Percentiles rank a stretch among this genome's conserved stretches.
These are phyloP conservation scores for Allium sativum DNA, from an alignment of 106 monocot species.

Conservation along the genomic window DNA sequence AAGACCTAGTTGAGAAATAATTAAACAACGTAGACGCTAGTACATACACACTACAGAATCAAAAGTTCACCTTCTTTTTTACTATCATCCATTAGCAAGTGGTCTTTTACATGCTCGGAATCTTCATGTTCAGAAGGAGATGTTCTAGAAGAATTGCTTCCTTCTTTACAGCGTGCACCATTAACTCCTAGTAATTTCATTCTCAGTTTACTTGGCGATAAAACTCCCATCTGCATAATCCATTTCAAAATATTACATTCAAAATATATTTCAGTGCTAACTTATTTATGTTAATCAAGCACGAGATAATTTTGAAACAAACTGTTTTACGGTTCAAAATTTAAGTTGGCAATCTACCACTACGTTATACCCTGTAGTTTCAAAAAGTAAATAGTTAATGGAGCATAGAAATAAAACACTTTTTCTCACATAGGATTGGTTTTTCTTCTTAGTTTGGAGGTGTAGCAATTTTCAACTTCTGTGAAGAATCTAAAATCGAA, in stretches of 20 bases:
- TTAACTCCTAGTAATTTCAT: constrained; percentile 83
- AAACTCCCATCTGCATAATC: constrained; percentile 44
- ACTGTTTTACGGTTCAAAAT: no score
- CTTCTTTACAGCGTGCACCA: constrained; percentile 17
- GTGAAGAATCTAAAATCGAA: no score
- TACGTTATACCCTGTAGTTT: no score
- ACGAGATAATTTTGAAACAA: neutral
- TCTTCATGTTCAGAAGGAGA: constrained; percentile 63
- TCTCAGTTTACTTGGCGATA: constrained; percentile 75
- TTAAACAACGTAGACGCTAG: no score
- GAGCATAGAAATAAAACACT: no score
- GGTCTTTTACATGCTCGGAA: constrained; percentile 33
- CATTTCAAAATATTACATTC: neutral
- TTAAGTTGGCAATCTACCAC: no score
- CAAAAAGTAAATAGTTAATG: no score
- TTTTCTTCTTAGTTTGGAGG: no score
- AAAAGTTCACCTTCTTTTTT: constrained; percentile 22
- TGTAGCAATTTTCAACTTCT: no score
- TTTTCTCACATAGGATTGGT: no score
- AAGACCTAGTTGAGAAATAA: no score
- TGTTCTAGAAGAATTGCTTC: constrained; percentile 34
- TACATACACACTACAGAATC: no score
- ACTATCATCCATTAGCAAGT: constrained; percentile 32
- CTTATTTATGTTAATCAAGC: neutral
- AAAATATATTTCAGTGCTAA: neutral